These are phyloP conservation scores for Cryptosporidium viatorum DNA, from an alignment of 169 alveolate species.

Conservation along the genomic window DNA sequence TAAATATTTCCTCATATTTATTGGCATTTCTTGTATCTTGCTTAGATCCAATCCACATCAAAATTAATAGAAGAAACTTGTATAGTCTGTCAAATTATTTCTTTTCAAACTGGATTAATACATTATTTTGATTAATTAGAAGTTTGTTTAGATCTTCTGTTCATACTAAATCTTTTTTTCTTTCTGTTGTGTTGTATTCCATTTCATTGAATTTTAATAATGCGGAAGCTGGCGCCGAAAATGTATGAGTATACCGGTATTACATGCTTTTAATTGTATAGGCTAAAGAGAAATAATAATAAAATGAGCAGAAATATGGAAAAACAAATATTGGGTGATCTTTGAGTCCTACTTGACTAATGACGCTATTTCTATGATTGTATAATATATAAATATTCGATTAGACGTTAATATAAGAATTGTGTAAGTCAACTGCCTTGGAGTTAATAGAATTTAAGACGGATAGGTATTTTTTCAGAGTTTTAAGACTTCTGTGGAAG, in stretches of 20 bases:
- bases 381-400: neutral
- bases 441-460: slow-evolving; percentile 1
- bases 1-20: neutral
- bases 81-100: neutral
- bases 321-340: neutral
- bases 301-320: neutral
- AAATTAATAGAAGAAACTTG: too few species aligned
- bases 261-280: neutral
- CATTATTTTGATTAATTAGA: neutral
- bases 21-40: neutral
- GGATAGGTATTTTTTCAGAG: neutral
- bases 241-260: neutral
- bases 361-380: neutral
- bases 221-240: neutral
- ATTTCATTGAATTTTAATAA: neutral
- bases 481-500: slow-evolving; percentile 1
- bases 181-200: too few species aligned
- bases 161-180: neutral
- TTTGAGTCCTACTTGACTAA: neutral
- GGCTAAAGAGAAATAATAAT: neutral
- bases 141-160: neutral
- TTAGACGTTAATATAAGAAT: slow-evolving; percentile 10
- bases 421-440: slow-evolving; percentile 22
- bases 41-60: neutral
- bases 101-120: neutral